Evolutionary conservation across 2,329 filamentous ascomycete species (phyloP).

Genomic region (Penicillium sp.): DNA sequence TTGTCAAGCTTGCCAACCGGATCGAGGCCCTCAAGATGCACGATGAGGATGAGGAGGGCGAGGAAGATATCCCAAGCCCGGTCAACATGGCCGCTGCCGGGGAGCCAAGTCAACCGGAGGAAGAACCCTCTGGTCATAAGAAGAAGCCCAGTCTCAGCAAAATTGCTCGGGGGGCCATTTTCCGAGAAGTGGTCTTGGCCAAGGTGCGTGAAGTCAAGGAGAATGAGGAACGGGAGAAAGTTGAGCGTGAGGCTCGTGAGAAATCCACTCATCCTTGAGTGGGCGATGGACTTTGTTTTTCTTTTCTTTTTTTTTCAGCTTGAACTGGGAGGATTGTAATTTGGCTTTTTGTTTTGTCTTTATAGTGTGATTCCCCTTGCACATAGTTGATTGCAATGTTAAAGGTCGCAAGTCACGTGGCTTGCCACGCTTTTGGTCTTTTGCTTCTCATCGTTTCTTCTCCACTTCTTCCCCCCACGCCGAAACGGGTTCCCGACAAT

Average conservation of each 20-base stretch:
- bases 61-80: constrained; percentile 57
- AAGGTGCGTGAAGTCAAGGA: constrained; percentile 92
- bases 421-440: no score
- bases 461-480: no score
- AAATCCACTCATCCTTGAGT: constrained; percentile 27
- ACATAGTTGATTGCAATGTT: constrained; percentile 11
- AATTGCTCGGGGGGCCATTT: constrained; percentile 65
- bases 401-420: no score
- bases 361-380: constrained; percentile 32
- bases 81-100: constrained; percentile 57
- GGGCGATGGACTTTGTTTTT: constrained; percentile 2
- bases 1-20: constrained; percentile 91
- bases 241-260: constrained; percentile 53
- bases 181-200: constrained; percentile 87
- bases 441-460: no score
- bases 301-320: constrained; percentile 5
- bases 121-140: constrained; percentile 20
- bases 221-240: constrained; percentile 67
- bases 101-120: constrained; percentile 18
- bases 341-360: constrained; percentile 24
- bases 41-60: constrained; percentile 80
- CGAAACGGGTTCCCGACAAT: no score
- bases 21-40: constrained; percentile 92
- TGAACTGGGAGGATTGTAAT: constrained; percentile 14
- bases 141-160: constrained; percentile 53